Evolutionary conservation across 495 filamentous ascomycete genomes (phyloP).

Genomic region (Neurospora tetraspora): DNA sequence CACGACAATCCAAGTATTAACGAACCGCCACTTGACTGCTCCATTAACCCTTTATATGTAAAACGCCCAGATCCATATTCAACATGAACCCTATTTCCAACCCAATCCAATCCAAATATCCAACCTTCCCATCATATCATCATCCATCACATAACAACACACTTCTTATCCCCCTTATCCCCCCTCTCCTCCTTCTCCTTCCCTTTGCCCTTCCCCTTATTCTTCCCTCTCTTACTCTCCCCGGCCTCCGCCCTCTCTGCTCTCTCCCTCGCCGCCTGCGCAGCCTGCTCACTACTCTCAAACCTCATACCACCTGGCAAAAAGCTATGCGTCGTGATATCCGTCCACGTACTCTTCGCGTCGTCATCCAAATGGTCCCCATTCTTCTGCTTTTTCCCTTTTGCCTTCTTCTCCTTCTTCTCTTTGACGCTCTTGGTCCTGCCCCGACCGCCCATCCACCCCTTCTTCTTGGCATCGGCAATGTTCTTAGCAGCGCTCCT

Average conservation of each 20-base stretch:
- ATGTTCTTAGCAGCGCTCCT: conserved; percentile 46
- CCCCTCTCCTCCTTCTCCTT: not conserved
- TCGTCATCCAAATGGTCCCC: conserved; percentile 21
- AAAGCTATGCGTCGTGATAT: conserved; percentile 26
- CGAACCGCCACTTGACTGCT: not conserved
- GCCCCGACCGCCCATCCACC: conserved; percentile 39
- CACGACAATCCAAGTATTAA: not conserved
- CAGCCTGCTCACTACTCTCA: not conserved
- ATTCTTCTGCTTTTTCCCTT: conserved; percentile 16
- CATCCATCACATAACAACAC: conserved; percentile 41
- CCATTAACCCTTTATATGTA: not conserved
- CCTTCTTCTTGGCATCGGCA: conserved; percentile 41
- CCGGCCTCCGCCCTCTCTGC: not conserved
- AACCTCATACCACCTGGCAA: conserved; percentile 7
- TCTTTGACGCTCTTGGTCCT: conserved; percentile 21
- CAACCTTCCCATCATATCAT: not conserved
- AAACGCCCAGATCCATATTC: not conserved
- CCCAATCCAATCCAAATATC: not conserved
- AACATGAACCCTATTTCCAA: not conserved
- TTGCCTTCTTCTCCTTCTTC: conserved; percentile 8
- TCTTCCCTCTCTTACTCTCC: not conserved
- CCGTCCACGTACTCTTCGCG: conserved; percentile 38
- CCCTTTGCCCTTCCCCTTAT: not conserved
- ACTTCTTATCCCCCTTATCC: conserved; percentile 38
- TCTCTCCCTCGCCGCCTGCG: not conserved